phyloP scores from a whole-genome alignment of 2,329 filamentous ascomycete genomes.

The Colletotrichum sp. region DNA sequence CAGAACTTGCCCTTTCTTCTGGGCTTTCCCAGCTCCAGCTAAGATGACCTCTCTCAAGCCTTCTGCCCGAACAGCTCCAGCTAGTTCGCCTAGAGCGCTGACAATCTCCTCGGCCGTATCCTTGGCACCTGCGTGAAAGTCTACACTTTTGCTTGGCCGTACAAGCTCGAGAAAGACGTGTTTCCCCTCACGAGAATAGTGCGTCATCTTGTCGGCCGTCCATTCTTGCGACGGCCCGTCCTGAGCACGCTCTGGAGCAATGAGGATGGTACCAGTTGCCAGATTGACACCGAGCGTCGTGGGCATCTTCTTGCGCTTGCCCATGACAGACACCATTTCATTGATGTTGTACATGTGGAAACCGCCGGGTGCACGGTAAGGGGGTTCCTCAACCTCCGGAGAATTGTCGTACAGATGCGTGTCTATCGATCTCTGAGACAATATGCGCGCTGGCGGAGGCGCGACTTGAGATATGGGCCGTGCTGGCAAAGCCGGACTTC shows the following conservation, averaged over 20 bases:
- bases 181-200: constrained; percentile 97
- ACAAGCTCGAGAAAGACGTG: constrained; percentile 96
- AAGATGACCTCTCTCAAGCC: constrained; percentile 84
- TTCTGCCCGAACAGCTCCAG: constrained; percentile 84
- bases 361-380: constrained; percentile 62
- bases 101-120: constrained; percentile 97
- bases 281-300: constrained; percentile 96
- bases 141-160: constrained; percentile 89
- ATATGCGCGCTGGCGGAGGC: constrained; percentile 25
- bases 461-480: constrained; percentile 31
- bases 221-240: constrained; percentile 91
- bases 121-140: constrained; percentile 97
- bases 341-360: constrained; percentile 97
- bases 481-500: constrained; percentile 42
- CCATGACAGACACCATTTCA: constrained; percentile 96
- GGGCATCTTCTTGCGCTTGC: constrained; percentile 97
- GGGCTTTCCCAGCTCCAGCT: constrained; percentile 71
- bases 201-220: constrained; percentile 93
- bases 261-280: constrained; percentile 85
- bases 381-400: constrained; percentile 26
- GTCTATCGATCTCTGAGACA: constrained; percentile 25
- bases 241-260: constrained; percentile 82
- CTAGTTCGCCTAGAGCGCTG: constrained; percentile 82
- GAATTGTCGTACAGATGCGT: constrained; percentile 24
- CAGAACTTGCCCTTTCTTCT: constrained; percentile 84